Base-by-base conservation (phyloP, 192 early-diverging fungal genomes). In the Helicostylum pulchrum region DNA sequence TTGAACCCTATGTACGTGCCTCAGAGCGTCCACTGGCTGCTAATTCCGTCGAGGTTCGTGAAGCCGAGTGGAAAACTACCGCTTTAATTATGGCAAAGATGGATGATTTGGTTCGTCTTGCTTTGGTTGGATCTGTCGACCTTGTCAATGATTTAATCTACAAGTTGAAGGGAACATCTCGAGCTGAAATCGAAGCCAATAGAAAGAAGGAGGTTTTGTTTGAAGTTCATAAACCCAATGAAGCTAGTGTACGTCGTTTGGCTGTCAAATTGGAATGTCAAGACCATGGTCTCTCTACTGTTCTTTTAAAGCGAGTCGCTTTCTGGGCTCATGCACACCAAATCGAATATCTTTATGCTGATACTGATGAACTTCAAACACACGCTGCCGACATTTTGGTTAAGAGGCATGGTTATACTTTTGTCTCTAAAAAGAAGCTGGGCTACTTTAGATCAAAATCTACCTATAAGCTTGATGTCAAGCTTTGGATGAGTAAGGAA, bases 221-320 rank as follows among this genome's bases (percentile, higher is more conserved):
- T 17, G n/a, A 58, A 2, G 69, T 57, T 4, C 74, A 76, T 19
- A 47, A 64, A 56, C 34, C 48, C 2, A 71, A 76, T 48, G 74
- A 76, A 54, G 74, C 68, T 3, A 76, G 44, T 36, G 39, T 76
- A 21, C 64, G 66, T 19, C 59, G 74, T 1, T 55, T 70, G 36
- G 74, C 74, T 20, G 55, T 76, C 52, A 76, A 68, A 30, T 61
- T 54, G 6, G 70, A 76, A 23, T 76, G 61, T 56, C 74, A 76
- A 31, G 48, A 43, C 31, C 65, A 76, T 61, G 74, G 74, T n/a
- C 57, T 76, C 7, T 71, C 74, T 12, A 76, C 69, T 14, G 47
- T 70, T 15, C 47, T 76, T 14, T 42, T 76, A n/a, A 71, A 67
- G 42, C 74, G 74, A 3, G 74, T 67, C 31, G 61, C 62, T 46